These are phyloP conservation scores for Leccinum huronense DNA, from an alignment of 1,284 basidiomycete species.

Conservation along the genomic window DNA sequence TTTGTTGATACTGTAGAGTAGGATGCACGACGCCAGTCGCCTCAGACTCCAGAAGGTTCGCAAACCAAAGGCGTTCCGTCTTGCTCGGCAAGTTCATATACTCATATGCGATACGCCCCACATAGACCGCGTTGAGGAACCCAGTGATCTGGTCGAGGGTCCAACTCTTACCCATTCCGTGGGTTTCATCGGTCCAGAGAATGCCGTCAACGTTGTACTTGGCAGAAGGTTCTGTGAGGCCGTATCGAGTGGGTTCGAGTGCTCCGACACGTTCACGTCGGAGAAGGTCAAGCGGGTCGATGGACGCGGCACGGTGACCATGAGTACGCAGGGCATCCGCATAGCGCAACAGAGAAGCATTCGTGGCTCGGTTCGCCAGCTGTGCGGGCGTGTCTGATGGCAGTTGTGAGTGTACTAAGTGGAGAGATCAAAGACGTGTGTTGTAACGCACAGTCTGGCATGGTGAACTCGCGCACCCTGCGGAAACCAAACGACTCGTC, in stretches of 20 bases:
- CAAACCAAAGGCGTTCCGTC: constrained; percentile 82
- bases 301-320: constrained; percentile 76
- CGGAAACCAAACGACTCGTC: constrained; percentile 84
- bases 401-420: not conserved
- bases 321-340: constrained; percentile 82
- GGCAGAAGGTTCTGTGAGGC: constrained; percentile 52
- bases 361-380: constrained; percentile 69
- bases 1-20: constrained; percentile 39
- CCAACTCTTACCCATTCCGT: constrained; percentile 52
- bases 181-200: constrained; percentile 59
- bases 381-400: constrained; percentile 70
- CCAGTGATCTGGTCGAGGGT: constrained; percentile 66
- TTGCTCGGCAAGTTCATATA: constrained; percentile 85
- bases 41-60: constrained; percentile 73
- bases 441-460: constrained; percentile 70
- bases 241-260: constrained; percentile 76
- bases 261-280: constrained; percentile 83
- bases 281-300: constrained; percentile 85
- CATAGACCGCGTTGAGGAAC: constrained; percentile 73
- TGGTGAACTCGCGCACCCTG: constrained; percentile 57
- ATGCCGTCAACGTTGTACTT: constrained; percentile 79
- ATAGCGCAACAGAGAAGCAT: constrained; percentile 81
- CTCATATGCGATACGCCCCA: constrained; percentile 84
- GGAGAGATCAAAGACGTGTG: not conserved
- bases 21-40: constrained; percentile 25